phyloP scores from a whole-genome alignment of 1,139 yeast genomes.

The Pichia sp. region DNA sequence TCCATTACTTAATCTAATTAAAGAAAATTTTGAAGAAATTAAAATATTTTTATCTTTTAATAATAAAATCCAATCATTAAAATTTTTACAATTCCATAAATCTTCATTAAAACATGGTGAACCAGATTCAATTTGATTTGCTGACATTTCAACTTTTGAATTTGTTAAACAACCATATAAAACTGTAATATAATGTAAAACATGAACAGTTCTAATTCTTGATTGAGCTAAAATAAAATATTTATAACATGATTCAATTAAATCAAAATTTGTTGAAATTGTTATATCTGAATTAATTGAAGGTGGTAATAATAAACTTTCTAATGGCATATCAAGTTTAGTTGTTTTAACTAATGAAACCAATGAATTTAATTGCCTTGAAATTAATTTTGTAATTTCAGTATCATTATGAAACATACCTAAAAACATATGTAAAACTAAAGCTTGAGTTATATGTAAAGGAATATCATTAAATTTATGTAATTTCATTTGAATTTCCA shows the following conservation, averaged over 20 bases:
- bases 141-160: conserved; percentile 48
- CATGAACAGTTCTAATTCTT: conserved; percentile 79
- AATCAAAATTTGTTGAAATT: conserved; percentile 28
- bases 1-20: conserved; percentile 57
- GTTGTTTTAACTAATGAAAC: conserved; percentile 76
- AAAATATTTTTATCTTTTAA: conserved; percentile 32
- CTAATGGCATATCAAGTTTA: conserved; percentile 65
- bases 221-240: conserved; percentile 79
- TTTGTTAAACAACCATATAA: conserved; percentile 65
- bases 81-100: conserved; percentile 59
- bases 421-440: conserved; percentile 72
- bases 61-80: conserved; percentile 50
- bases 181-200: conserved; percentile 66
- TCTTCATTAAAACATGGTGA: conserved; percentile 63
- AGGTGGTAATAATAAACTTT: conserved; percentile 57
- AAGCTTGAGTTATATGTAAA: conserved; percentile 81
- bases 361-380: conserved; percentile 71
- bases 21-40: conserved; percentile 42
- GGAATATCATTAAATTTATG: conserved; percentile 61
- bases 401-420: conserved; percentile 77
- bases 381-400: conserved; percentile 65
- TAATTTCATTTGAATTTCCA: conserved; percentile 53
- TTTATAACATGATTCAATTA: conserved; percentile 52
- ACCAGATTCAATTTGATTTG: conserved; percentile 66
- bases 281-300: conserved; percentile 30